phyloP scores from a whole-genome alignment of 495 filamentous ascomycete species.

The Tuber magnatum region DNA sequence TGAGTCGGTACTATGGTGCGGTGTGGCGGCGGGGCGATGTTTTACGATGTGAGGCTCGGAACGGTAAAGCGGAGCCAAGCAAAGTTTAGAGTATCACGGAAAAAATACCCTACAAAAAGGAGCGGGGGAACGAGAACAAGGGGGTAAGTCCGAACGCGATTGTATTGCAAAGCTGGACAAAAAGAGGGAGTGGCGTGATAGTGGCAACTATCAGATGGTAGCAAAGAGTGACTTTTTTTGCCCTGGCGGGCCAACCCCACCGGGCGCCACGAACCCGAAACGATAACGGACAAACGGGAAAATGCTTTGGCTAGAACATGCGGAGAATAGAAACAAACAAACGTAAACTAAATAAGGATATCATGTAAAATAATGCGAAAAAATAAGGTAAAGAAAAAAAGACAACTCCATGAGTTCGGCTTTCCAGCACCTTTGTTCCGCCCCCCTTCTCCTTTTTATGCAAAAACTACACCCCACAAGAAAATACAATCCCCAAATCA shows the following conservation, averaged over 20 bases:
- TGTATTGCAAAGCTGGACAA: background rate
- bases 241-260: background rate
- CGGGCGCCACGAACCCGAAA: background rate
- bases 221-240: background rate
- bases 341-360: constrained; percentile 5
- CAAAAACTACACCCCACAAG: constrained; percentile 28
- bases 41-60: background rate
- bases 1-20: background rate
- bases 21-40: background rate
- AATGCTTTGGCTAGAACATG: background rate
- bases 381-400: constrained; percentile 10
- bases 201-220: background rate
- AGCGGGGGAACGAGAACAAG: background rate
- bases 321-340: background rate
- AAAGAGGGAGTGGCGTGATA: background rate
- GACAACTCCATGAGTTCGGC: constrained; percentile 28
- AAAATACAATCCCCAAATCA: constrained; percentile 18
- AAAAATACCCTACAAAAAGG: background rate
- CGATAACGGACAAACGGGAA: background rate
- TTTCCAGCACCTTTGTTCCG: constrained; percentile 9
- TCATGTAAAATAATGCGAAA: constrained; percentile 18
- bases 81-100: background rate
- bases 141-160: background rate
- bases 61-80: background rate
- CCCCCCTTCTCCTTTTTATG: constrained; percentile 24